Base-by-base conservation (phyloP, 257 asterid species). In the Plectranthus barbatus region DNA sequence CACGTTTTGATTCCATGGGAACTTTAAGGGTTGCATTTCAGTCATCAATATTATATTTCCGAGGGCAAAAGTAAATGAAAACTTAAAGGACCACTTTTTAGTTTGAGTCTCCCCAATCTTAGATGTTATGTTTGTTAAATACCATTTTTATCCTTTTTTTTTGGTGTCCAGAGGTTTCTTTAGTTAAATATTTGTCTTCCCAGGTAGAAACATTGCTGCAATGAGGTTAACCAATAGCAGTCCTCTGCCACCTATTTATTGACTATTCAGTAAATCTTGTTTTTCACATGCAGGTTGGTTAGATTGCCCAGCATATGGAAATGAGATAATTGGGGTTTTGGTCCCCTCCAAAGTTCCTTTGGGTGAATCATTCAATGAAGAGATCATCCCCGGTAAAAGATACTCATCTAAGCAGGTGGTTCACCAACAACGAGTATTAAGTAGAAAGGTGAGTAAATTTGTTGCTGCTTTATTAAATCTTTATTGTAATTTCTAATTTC, bases 311-410 rank as follows among this genome's bases (percentile, higher is more conserved):
- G 74, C 87, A 19, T 56, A 26, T 73, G 97, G 99, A 61, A 84
- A 83, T 64, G 97, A 93, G 51, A 58, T 56, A 72, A 77, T 86
- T 67, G 76, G 83, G 41, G 66, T 74, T 68, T 72, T 93, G 73
- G 79, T 93, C 74, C 99, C 99, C 70, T 93, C 99, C 61, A 93
- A 93, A 72, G 99, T 90, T 61, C 99, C 99, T 33, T 67, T 93
- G 69, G 94, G 84, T 46, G 99, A 93, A 78, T 48, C 87, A 37
- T 93, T 83, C 79, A 87, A 87, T 71, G 94, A 79, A 44, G 62
- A 64, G 60, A 64, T 90, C 67, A 66, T 31, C 63, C 99, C 95
- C 33, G 97, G 99, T 73, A 90, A 77, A 80, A 84, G 99, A 85
- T 93, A 87, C 86, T 87, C 99, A 12, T 84, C 69, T 74, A 86